Evolutionary conservation across 2,329 filamentous ascomycete species (phyloP).

Genomic region (Ophiostoma perfectum): DNA sequence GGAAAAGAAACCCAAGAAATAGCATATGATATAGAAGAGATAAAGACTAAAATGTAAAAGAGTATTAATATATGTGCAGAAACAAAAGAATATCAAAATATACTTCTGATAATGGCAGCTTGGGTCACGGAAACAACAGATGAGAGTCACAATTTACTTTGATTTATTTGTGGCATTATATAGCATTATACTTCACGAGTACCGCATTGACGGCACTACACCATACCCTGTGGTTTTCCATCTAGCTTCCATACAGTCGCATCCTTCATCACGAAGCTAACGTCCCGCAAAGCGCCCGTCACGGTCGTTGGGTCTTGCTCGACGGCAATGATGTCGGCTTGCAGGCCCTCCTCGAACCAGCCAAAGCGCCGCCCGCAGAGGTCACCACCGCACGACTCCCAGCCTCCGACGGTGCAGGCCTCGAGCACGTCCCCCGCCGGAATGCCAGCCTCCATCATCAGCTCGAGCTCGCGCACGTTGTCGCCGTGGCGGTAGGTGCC

Average conservation of each 20-base stretch:
- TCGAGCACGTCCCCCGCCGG: neutral
- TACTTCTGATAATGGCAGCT: too few relatives aligned
- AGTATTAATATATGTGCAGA: too few relatives aligned
- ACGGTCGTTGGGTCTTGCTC: neutral
- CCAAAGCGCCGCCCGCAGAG: neutral
- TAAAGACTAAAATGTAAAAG: too few relatives aligned
- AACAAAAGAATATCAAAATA: too few relatives aligned
- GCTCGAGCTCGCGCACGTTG: neutral
- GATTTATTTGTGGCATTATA: too few relatives aligned
- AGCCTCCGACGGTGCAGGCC: neutral
- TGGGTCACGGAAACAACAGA: too few relatives aligned
- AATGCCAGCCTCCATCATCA: neutral
- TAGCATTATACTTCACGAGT: neutral
- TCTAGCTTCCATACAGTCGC: slow-evolving; percentile 44
- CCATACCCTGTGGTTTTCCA: slow-evolving; percentile 26
- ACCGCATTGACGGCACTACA: neutral
- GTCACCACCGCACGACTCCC: neutral
- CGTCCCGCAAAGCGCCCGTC: slow-evolving; percentile 30
- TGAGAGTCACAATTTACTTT: too few relatives aligned
- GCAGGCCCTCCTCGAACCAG: neutral
- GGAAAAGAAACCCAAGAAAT: neutral
- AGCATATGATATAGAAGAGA: neutral
- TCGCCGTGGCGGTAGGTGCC: slow-evolving; percentile 32
- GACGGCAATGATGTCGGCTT: neutral
- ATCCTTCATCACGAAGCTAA: slow-evolving; percentile 55